Base-by-base conservation (phyloP, 306 rosid genomes). In the Vachellia pachyceras region DNA sequence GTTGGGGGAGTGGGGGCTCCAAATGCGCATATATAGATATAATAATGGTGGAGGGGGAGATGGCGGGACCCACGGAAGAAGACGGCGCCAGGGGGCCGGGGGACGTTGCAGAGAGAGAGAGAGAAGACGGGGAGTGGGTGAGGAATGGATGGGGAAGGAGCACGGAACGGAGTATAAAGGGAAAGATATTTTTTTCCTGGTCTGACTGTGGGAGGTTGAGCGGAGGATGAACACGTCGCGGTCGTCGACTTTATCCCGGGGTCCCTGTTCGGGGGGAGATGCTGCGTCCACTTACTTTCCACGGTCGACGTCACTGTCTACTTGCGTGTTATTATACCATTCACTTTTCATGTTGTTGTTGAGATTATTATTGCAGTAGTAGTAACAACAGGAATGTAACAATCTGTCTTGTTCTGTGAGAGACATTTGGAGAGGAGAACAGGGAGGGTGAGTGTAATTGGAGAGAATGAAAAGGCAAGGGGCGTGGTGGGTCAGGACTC, bases 201-300 rank as follows among this genome's bases (percentile, higher is more conserved):
- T 46, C n/a, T 65, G 37, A 7, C 64, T 20, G 14, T 81, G 69
- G 41, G 15, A 69, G 54, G 88, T 69, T 76, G 70, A 69, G 77
- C 69, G 25, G 88, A 86, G 86, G 37, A 85, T 85, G 73, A 71
- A 79, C 5, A 10, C 83, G 68, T 85, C 78, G 36, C 61, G 20
- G 40, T 69, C 60, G 1, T 79, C 76, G 22, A 77, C 82, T 13
- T 83, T 70, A 64, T 86, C 80, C 49, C 80, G 14, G 60, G 52
- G 44, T 81, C 63, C 81, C 84, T 75, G 80, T 80, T 72, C 23
- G 3, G 69, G 35, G 49, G 73, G 65, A 91, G 97, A 91, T 91
- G 96, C 91, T 86, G 83, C 69, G 65, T 87, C 94, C 97, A 94
- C 96, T 91, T 82, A 81, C 82, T 82, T 86, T 72, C 60, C 86